phyloP scores from a whole-genome alignment of 2,329 filamentous ascomycete genomes.

The Colletotrichum aenigma region DNA sequence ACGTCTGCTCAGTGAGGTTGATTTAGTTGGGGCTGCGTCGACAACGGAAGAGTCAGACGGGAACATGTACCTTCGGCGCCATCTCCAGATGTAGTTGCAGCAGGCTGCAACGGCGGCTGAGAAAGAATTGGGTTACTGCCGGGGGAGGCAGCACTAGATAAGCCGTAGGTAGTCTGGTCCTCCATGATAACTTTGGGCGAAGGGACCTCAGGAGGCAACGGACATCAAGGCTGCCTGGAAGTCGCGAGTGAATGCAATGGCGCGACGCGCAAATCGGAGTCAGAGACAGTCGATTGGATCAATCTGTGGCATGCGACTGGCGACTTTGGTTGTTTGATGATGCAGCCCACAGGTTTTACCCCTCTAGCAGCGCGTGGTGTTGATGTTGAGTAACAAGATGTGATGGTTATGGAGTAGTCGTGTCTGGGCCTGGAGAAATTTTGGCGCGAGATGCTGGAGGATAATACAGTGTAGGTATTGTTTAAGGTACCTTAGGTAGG shows the following conservation, averaged over 20 bases:
- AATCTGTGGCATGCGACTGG: not conserved
- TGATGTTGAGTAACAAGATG: slow-evolving; percentile 4
- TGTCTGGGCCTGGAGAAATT: slow-evolving; percentile 38
- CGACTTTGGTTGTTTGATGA: slow-evolving; percentile 3
- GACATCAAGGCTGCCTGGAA: not conserved
- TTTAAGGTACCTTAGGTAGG: not conserved
- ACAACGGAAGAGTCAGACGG: slow-evolving; percentile 9
- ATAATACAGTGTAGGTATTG: not conserved
- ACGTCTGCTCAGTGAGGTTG: slow-evolving; percentile 52
- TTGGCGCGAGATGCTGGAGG: slow-evolving; percentile 35
- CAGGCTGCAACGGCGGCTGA: slow-evolving; percentile 53
- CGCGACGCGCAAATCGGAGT: slow-evolving; percentile 12
- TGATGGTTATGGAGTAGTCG: slow-evolving; percentile 25
- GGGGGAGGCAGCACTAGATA: slow-evolving; percentile 62
- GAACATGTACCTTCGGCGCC: slow-evolving; percentile 8
- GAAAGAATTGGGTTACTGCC: slow-evolving; percentile 60
- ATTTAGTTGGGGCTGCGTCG: not conserved
- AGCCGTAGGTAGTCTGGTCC: slow-evolving; percentile 61
- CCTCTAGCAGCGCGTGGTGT: slow-evolving; percentile 13
- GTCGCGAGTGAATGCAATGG: not conserved
- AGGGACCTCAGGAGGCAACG: slow-evolving; percentile 18
- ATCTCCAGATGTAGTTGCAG: not conserved
- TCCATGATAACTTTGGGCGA: slow-evolving; percentile 54
- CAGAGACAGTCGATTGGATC: not conserved
- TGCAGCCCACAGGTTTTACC: not conserved